Conservation (phyloP, 441 rosid genomes). For the Arabidopsis lyrata region DNA sequence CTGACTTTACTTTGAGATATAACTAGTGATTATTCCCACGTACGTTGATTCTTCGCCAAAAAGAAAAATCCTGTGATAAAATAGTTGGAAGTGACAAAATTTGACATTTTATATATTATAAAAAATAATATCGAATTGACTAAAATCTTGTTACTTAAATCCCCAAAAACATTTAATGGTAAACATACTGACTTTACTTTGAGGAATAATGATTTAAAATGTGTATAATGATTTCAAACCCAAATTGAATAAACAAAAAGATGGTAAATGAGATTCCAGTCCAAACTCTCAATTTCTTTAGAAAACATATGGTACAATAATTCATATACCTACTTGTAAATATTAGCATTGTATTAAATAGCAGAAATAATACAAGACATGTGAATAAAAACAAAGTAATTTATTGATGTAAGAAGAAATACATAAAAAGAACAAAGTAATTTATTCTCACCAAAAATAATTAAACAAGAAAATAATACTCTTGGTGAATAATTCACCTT, state of each 20-base stretch:
- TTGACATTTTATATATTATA: no score
- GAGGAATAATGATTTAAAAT: no score
- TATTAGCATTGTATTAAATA: background rate
- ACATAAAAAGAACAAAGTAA: background rate
- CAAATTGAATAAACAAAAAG: background rate
- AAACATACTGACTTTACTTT: no score
- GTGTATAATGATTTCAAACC: background rate
- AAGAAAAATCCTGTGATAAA: no score
- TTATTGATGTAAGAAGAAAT: background rate
- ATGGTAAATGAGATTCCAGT: no score
- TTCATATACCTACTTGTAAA: background rate
- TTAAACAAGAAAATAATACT: constrained; percentile 24
- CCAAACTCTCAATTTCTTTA: background rate
- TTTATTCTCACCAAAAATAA: constrained; percentile 21
- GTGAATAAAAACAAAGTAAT: background rate
- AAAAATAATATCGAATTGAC: no score
- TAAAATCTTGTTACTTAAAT: no score
- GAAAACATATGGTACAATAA: background rate
- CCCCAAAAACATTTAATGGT: no score
- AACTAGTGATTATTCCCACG: no score
- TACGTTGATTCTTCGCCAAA: no score
- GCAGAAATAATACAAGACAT: background rate
- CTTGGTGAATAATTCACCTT: background rate
- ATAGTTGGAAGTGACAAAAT: no score
- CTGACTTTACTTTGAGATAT: no score